Evolutionary conservation across 148 eudicot genomes (phyloP), one percentile per base, ranked within the genome.

Genomic region (Hydrangea macrophylla): DNA sequence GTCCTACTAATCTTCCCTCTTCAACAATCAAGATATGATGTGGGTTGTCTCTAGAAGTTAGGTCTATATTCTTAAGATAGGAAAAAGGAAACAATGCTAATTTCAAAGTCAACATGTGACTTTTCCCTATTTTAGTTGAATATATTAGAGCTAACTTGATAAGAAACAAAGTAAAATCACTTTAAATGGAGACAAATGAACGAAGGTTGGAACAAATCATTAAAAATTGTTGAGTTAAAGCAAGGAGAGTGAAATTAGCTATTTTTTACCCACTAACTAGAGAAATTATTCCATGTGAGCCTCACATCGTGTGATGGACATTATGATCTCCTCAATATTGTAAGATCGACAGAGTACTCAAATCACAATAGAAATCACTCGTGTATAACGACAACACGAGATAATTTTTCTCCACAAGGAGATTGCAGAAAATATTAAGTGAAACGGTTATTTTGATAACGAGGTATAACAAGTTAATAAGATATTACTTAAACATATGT

Each of bases 31-130:
- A n/a, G n/a, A n/a, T n/a, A 42, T 11, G n/a, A 48, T 17, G 18
- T 15, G 17, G 2, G 53, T 22, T 2, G n/a, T 17, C 53, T 48
- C 22, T 48, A 48, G 53, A 48, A 48, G 53, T 48, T 48, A 17
- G 23, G 53, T 18, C n/a, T 15, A 3, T 48, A 7, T 1, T 48
- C 7, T 48, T 48, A n/a, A n/a, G n/a, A n/a, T n/a, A n/a, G n/a
- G 53, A 18, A 48, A 48, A 11, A 1, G 17, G 17, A 20, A 48
- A 48, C 23, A 48, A 48, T 0, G 3, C 53, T 22, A 51, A 18
- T 50, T 67, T 55, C 17, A 55, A 67, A 55, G 70, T 67, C 70
- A 58, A 58, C 27, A 17, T 55, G 30, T 55, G 70, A 55, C 70
- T 33, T 67, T 55, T 33, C 23, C 51, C 27, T 36, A 28, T 9